These are phyloP conservation scores for peach (Prunus persica) DNA, from an alignment of 306 rosid species.

Conservation along the genomic window Prunus_persica_NCBIv2 NC_034010.1:20258001-20258500, in stretches of 20 bases:
- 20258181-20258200: too few relatives aligned
- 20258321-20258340: background rate
- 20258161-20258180: too few relatives aligned
- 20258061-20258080: too few relatives aligned
- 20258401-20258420: background rate
- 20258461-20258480: background rate
- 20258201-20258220: too few relatives aligned
- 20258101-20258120: background rate
- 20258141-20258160: too few relatives aligned
- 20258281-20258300: background rate
- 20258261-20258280: background rate
- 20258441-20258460: background rate
- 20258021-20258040: background rate
- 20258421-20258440: background rate
- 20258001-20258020: background rate
- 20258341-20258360: background rate
- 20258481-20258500: background rate
- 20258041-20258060: background rate
- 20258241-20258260: too few relatives aligned
- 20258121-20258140: too few relatives aligned
- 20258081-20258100: background rate
- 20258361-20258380: background rate
- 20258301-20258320: background rate
- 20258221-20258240: too few relatives aligned
- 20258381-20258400: background rate